phyloP scores from a whole-genome alignment of 441 rosid species.

The Erodium moschatum region DNA sequence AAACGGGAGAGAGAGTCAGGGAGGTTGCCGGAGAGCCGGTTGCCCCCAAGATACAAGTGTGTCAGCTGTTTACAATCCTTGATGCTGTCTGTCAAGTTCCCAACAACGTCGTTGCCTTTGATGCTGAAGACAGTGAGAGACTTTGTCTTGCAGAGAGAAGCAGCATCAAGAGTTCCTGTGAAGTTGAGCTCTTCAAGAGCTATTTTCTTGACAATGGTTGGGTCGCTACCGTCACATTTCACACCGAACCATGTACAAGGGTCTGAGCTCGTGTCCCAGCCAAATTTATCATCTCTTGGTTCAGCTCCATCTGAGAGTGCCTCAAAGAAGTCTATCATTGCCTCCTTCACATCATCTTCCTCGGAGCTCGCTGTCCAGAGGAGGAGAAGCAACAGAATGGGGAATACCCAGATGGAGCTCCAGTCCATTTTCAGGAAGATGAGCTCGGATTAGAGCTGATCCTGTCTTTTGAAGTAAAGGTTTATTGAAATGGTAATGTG shows the following conservation, averaged over 20 bases:
- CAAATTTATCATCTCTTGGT: background rate
- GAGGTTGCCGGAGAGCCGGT: constrained; percentile 35
- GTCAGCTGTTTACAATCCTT: constrained; percentile 35
- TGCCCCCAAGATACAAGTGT: constrained; percentile 36
- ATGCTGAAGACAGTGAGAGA: constrained; percentile 48
- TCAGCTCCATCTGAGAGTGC: background rate
- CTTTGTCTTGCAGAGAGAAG: constrained; percentile 29
- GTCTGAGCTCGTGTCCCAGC: background rate
- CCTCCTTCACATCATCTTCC: constrained; percentile 3
- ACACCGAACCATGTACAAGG: constrained; percentile 25
- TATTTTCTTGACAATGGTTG: constrained; percentile 29
- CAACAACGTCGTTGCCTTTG: constrained; percentile 30
- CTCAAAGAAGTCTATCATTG: background rate
- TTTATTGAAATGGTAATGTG: background rate
- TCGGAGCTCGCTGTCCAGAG: background rate
- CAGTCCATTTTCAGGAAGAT: background rate
- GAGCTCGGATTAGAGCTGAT: background rate
- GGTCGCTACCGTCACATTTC: constrained; percentile 20
- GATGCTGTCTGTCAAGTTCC: constrained; percentile 32
- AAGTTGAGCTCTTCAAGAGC: constrained; percentile 38
- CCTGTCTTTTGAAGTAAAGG: background rate
- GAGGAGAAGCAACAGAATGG: background rate
- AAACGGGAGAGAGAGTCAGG: constrained; percentile 37
- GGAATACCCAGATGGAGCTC: background rate
- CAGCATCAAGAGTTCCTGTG: constrained; percentile 37